Base-by-base conservation (phyloP, 2,329 filamentous ascomycete genomes). In the Phialemoniopsis sp. region DNA sequence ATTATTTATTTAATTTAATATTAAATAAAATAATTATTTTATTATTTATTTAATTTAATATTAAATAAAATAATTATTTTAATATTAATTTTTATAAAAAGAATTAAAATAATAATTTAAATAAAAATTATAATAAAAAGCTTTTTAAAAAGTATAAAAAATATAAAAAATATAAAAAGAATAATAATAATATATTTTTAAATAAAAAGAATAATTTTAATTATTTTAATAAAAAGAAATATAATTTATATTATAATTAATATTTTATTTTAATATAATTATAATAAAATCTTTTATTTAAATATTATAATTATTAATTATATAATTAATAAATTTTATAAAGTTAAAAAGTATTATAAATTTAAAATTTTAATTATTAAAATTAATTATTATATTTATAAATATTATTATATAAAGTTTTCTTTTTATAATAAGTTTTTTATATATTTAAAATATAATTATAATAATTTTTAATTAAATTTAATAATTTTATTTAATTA, bases 231-330 rank as follows among this genome's bases (percentile, higher is more conserved):
- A 17, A 39, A 40, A 18, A 34, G 17, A 13, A 4, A 13, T 15
- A 8, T 10, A 39, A 33, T 33, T 32, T 13, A 26, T 34, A 10
- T 32, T 26, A 13, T 36, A 18, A 19, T 8, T 14, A 5, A 34
- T n/a, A 14, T 42, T 26, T 34, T 34, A 38, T 38, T 26, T 26
- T 39, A 39, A 14, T 13, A 19, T 33, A 30, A 12, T 21, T 32
- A 39, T 17, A 32, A 16, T 32, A 21, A 5, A 8, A 21, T n/a
- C n/a, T n/a, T n/a, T n/a, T n/a, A n/a, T n/a, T n/a, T n/a, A n/a
- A n/a, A n/a, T n/a, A n/a, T n/a, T n/a, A n/a, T n/a, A n/a, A n/a
- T n/a, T n/a, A n/a, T n/a, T n/a, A n/a, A n/a, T n/a, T n/a, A n/a
- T n/a, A n/a, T n/a, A n/a, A n/a, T n/a, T n/a, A n/a, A n/a, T n/a